Evolutionary conservation across 148 eudicot species (phyloP).

Genomic region (Tetragonia tetragonoides): DNA sequence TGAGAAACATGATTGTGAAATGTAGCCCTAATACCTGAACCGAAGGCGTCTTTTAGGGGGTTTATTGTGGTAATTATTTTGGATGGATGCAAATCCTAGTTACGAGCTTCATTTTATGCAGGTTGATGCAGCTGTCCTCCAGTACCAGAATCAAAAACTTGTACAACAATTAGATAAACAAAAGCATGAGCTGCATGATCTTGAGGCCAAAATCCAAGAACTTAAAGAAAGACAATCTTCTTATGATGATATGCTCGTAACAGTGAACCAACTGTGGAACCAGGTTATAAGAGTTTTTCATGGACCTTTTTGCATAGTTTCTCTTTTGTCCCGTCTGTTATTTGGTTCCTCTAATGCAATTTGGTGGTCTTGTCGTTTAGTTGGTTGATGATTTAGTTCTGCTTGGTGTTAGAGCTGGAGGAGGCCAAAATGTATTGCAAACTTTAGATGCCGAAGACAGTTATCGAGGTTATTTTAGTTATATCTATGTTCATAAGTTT

Average conservation of each 20-base stretch:
- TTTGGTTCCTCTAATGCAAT: slow-evolving; percentile 12
- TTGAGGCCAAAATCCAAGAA: slow-evolving; percentile 72
- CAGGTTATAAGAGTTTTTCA: slow-evolving; percentile 43
- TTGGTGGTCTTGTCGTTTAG: slow-evolving; percentile 35
- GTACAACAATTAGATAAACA: slow-evolving; percentile 84
- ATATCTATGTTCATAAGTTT: not conserved
- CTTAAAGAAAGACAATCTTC: slow-evolving; percentile 71
- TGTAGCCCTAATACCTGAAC: not conserved
- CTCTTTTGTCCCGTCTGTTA: not conserved
- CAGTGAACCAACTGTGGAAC: slow-evolving; percentile 73
- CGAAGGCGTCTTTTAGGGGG: slow-evolving; percentile 1
- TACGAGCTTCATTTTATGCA: slow-evolving; percentile 28
- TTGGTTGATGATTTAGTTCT: slow-evolving; percentile 72
- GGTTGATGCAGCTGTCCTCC: slow-evolving; percentile 93
- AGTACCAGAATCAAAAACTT: slow-evolving; percentile 86
- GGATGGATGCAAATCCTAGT: slow-evolving; percentile 3
- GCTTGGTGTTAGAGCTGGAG: slow-evolving; percentile 73
- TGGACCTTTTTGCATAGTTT: not conserved
- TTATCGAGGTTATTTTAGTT: slow-evolving; percentile 55
- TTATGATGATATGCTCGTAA: slow-evolving; percentile 61
- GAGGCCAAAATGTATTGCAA: slow-evolving; percentile 49
- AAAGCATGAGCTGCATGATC: slow-evolving; percentile 80
- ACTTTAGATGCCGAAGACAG: slow-evolving; percentile 50
- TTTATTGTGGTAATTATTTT: not conserved
- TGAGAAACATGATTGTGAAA: not conserved